Evolutionary conservation across 352 stramenopile genomes (phyloP), one percentile per base, ranked within the genome.

Genomic region (Lagenidium sp.): DNA sequence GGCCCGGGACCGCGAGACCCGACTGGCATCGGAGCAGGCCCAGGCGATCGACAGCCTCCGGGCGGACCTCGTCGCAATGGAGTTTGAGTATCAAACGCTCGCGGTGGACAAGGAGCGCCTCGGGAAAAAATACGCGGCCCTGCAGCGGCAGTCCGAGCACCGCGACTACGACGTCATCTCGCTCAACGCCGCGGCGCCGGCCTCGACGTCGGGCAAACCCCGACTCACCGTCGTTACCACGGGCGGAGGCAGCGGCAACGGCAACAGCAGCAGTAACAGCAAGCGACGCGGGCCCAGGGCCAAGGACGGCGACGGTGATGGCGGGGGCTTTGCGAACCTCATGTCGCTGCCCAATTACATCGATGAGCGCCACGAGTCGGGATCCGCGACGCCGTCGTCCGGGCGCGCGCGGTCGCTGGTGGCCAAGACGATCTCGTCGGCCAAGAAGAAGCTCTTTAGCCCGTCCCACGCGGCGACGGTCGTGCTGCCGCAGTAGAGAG

Each of bases 21-120:
- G 52, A 12, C 46, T 71, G 31, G 36, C 79, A n/a, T 36, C 52
- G 18, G 50, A 56, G n/a, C 65, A 83, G 43, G 67, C 75, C 29
- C 52, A 68, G 26, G 30, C 70, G 31, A 83, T 83, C 36, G 35
- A 52, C 29, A 81, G 65, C 46, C 53, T 86, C 25, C 63, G 73
- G 3, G 60, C 62, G 28, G 68, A 83, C 41, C 34, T 86, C 11
- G 36, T 79, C 32, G 63, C 82, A 38, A 80, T 81, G 67, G 73
- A 83, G 37, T 82, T 85, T 41, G 73, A 85, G 50, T 60, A 61
- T 44, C 66, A 69, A 47, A 83, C 73, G 13, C 42, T 83, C 28
- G 50, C 46, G 4, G 47, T 70, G 13, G 65, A 77, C 46, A 74
- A 68, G 37, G 42, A 65, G 1, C 52, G 44, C 22, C 47, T 80